Conservation (phyloP, 2,329 filamentous ascomycete species). For the Neofusicoccum parvum region DNA sequence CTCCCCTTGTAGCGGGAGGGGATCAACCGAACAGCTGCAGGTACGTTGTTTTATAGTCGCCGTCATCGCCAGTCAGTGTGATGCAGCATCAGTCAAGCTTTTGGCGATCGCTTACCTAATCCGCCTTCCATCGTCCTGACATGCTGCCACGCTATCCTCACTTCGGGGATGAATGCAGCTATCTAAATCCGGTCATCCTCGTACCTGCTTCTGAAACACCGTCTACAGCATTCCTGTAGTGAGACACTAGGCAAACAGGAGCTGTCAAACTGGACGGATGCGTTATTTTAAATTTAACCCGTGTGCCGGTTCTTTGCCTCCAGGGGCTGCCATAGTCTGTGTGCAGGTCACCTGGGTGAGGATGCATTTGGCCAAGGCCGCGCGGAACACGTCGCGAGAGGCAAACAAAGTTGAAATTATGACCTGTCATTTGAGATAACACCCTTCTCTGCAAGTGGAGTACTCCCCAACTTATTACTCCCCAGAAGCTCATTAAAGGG, state of each 20-base stretch:
- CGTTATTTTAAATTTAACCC: background rate
- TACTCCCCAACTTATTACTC: too few species aligned
- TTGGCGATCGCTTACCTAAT: background rate
- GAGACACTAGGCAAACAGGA: background rate
- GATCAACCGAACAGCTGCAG: background rate
- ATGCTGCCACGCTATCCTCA: background rate
- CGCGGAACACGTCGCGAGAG: too few species aligned
- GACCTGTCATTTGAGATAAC: too few species aligned
- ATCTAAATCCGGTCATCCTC: background rate
- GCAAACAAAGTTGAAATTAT: too few species aligned
- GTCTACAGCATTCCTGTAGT: background rate
- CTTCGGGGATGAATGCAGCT: background rate
- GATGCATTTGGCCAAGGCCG: too few species aligned
- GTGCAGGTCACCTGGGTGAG: too few species aligned
- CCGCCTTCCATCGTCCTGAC: background rate
- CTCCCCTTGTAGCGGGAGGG: too few species aligned
- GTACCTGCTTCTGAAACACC: constrained; percentile 4
- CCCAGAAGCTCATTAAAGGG: too few species aligned
- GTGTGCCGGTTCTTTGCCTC: too few species aligned
- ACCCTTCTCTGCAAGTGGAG: too few species aligned
- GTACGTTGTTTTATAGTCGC: background rate
- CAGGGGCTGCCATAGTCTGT: too few species aligned
- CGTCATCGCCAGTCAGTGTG: background rate
- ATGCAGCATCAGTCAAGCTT: background rate
- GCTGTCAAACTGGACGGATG: background rate